A percentile compares a stretch with the other conserved stretches of the same genome.
These are phyloP conservation scores for Emericellopsis atlantica DNA, from an alignment of 2,329 filamentous ascomycete genomes.

Conservation along the genomic window DNA sequence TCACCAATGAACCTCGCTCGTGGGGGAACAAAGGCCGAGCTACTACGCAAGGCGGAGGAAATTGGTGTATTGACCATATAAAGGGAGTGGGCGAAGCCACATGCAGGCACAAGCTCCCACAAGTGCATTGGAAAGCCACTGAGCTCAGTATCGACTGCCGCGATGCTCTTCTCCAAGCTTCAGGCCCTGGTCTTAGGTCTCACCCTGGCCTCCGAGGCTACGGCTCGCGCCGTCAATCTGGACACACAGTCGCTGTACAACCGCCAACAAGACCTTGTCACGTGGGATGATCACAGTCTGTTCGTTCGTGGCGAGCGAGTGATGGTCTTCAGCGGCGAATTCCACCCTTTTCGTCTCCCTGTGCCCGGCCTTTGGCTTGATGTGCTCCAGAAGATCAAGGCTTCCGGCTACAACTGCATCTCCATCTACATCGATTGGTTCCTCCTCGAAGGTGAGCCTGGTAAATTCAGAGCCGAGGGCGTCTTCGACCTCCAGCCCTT, in stretches of 20 bases:
- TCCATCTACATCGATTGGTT: slow-evolving; percentile 76
- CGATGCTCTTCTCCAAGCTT: slow-evolving; percentile 5
- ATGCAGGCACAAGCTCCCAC: background rate
- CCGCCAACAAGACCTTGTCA: slow-evolving; percentile 28
- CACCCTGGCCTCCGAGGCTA: slow-evolving; percentile 1
- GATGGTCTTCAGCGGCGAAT: slow-evolving; percentile 61
- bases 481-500: slow-evolving; percentile 63
- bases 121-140: background rate
- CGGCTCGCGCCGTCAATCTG: background rate
- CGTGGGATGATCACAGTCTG: slow-evolving; percentile 61
- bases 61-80: background rate
- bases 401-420: slow-evolving; percentile 66
- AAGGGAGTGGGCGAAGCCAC: background rate
- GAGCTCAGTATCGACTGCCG: background rate
- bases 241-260: background rate
- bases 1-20: background rate
- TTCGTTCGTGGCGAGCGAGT: slow-evolving; percentile 58
- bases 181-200: slow-evolving; percentile 3
- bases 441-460: slow-evolving; percentile 59
- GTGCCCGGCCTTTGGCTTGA: slow-evolving; percentile 46
- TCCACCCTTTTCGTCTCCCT: slow-evolving; percentile 51
- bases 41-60: background rate
- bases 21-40: background rate
- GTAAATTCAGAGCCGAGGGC: slow-evolving; percentile 56
- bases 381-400: slow-evolving; percentile 72